Evolutionary conservation across 306 rosid species (phyloP), one percentile per base, ranked within the genome.

Genomic region (Quillaja saponaria): DNA sequence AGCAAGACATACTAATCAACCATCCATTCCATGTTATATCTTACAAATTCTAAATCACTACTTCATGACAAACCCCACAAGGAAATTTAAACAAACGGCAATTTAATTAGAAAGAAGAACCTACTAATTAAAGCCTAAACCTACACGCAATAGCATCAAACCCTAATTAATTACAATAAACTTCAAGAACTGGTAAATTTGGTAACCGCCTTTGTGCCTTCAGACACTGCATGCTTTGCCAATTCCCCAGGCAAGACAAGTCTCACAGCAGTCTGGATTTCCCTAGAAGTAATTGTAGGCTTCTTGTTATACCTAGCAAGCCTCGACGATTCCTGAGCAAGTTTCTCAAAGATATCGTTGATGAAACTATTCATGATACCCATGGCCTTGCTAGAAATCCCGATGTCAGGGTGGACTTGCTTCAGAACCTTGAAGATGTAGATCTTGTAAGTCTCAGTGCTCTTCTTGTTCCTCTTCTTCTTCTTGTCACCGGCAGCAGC

Each of bases 231-330:
- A 0, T 87, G 95, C 62, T 87, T 87, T 0, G 95, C 95, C 66
- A 87, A 65, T 31, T 87, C 90, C 7, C 95, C 90, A 0, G 95
- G 95, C 10, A 87, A 61, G 7, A 87, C 90, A 3, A 87, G 71
- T 5, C 95, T 80, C 13, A 87, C 95, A 0, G 90, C 95, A 0
- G 95, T 87, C 53, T 87, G 95, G 25, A 87, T 86, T 54, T 86
- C 95, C 84, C 95, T 59, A 0, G 95, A 87, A 6, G 95, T 84
- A 13, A 87, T 87, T 0, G 95, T 87, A 0, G 90, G 95, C 63
- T 87, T 87, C 84, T 87, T 87, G 83, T 87, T 87, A 68, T 87
- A 87, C 40, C 95, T 75, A 0, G 95, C 95, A 0, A 87, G 80
- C 64, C 90, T 77, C 0, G 95, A 84, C 0, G 95, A 41, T 11